Percentiles rank a stretch among this genome's conserved stretches.
Conservation (phyloP, 257 asterid genomes). For the Nicotiana obtusifolia region DNA sequence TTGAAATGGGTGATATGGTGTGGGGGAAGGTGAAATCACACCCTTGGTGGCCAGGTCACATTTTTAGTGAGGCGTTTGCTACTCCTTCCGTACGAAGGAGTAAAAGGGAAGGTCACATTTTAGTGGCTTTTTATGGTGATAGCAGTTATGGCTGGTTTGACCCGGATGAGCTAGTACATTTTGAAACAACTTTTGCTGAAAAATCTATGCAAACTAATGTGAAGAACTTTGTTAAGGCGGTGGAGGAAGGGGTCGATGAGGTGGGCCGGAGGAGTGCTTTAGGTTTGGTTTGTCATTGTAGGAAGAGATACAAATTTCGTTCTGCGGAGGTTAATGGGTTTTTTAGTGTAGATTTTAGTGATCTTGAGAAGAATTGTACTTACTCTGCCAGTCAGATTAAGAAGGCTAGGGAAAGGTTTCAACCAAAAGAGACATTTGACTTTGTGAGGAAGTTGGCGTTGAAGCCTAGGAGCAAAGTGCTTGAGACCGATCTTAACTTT, state of each 20-base stretch:
- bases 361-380: conserved; percentile 46
- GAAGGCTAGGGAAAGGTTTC: conserved; percentile 58
- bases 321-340: conserved; percentile 47
- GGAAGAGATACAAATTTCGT: conserved; percentile 55
- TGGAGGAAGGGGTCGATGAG: conserved; percentile 88
- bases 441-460: conserved; percentile 51
- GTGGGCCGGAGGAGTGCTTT: conserved; percentile 57
- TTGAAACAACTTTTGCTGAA: conserved; percentile 63
- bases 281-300: conserved; percentile 78
- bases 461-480: conserved; percentile 39
- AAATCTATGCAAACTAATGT: conserved; percentile 63
- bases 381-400: conserved; percentile 59
- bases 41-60: conserved; percentile 99
- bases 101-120: conserved; percentile 65
- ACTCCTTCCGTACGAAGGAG: conserved; percentile 61
- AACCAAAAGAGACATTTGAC: conserved; percentile 49
- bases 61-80: conserved; percentile 64
- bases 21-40: conserved; percentile 99
- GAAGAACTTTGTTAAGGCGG: conserved; percentile 55
- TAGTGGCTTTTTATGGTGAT: conserved; percentile 95
- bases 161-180: conserved; percentile 68
- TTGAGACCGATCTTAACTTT: conserved; percentile 31
- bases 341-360: conserved; percentile 62
- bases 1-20: conserved; percentile 87
- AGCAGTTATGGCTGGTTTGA: conserved; percentile 95